Conservation (phyloP, 495 filamentous ascomycete genomes). For the Podospora appendiculata region DNA sequence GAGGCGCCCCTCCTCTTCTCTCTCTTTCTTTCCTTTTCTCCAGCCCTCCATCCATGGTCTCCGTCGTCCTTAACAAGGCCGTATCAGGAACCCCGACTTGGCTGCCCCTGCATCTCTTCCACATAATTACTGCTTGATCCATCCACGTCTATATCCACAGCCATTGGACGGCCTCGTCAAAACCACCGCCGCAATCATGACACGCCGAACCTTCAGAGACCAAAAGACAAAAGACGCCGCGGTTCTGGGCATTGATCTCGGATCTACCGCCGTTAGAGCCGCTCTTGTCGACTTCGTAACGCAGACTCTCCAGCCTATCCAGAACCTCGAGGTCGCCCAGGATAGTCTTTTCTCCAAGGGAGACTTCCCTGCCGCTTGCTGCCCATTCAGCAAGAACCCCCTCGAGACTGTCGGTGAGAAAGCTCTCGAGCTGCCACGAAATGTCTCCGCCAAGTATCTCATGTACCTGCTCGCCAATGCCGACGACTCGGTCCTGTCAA, state of each 20-base stretch:
- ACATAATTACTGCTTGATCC: no score
- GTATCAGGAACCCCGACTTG: no score
- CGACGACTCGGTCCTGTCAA: background rate
- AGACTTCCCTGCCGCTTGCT: slow-evolving; percentile 3
- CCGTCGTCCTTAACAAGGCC: no score
- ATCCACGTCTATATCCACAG: no score
- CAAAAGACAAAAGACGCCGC: no score
- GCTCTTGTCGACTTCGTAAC: background rate
- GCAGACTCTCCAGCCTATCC: background rate
- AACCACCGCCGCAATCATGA: no score
- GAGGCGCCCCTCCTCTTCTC: no score
- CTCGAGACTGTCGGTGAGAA: background rate
- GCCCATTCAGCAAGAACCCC: background rate
- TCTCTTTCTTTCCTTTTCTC: no score
- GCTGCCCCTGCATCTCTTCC: no score
- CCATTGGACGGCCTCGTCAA: no score
- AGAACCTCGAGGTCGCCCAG: background rate
- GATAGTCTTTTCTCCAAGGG: background rate
- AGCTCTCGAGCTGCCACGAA: background rate
- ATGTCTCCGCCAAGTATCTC: slow-evolving; percentile 3
- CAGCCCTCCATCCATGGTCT: no score
- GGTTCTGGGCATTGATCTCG: background rate
- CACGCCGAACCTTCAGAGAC: no score
- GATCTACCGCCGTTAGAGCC: background rate
- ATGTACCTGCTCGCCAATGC: slow-evolving; percentile 5